These are phyloP conservation scores for Paracoccidioides brasiliensis DNA, from an alignment of 2,329 filamentous ascomycete species.

Conservation along the genomic window DNA sequence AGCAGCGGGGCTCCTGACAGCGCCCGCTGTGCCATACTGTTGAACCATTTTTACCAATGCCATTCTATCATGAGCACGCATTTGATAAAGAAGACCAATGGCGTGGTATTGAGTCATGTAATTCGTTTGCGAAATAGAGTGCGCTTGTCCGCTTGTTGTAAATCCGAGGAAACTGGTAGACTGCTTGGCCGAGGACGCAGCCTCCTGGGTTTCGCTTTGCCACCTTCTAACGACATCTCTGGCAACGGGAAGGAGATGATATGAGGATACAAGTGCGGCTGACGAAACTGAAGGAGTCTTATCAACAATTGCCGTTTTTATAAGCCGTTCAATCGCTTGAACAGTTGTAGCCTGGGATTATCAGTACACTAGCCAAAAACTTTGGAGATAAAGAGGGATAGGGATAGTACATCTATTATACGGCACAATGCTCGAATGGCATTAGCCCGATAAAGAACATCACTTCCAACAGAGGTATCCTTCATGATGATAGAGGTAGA, in stretches of 20 bases:
- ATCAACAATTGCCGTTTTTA: conserved; percentile 99
- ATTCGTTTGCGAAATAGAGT: conserved; percentile 65
- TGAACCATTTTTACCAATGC: conserved; percentile 99
- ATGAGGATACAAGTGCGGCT: conserved; percentile 88
- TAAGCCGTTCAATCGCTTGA: conserved; percentile 92
- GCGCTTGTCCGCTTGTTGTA: conserved; percentile 62
- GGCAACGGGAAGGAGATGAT: conserved; percentile 92
- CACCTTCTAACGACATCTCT: conserved; percentile 91
- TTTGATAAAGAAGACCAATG: conserved; percentile 92
- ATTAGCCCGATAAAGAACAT: conserved; percentile 87
- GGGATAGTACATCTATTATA: conserved; percentile 71
- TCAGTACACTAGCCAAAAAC: conserved; percentile 5
- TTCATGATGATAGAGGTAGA: conserved; percentile 99
- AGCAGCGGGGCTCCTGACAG: conserved; percentile 88
- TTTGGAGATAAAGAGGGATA: neutral
- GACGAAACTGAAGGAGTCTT: conserved; percentile 97
- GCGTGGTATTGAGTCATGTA: conserved; percentile 98
- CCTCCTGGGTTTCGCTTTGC: conserved; percentile 98
- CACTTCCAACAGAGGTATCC: conserved; percentile 89
- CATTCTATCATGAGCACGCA: conserved; percentile 96
- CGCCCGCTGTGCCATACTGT: conserved; percentile 83
- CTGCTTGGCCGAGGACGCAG: conserved; percentile 78
- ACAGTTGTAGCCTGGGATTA: conserved; percentile 67
- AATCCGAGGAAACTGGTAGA: conserved; percentile 87
- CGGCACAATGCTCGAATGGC: conserved; percentile 90